Percentiles rank a stretch among this genome's conserved stretches.
Conservation (phyloP, 371 early-diverging fungal species). For the Mucor piriformis region DNA sequence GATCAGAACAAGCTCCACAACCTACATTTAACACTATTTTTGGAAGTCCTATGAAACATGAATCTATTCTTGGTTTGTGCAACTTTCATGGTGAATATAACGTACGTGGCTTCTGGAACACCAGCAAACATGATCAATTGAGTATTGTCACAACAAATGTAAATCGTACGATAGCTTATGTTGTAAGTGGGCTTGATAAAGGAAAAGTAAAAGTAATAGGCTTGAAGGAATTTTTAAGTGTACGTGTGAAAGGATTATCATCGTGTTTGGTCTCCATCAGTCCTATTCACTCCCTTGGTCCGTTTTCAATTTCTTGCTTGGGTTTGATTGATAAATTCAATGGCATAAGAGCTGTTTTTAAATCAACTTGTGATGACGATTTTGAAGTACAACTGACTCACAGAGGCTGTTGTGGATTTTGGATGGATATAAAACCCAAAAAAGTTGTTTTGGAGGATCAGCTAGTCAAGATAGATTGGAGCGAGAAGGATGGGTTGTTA, state of each 20-base stretch:
- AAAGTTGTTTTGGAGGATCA: not conserved
- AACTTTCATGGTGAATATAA: slow-evolving; percentile 17
- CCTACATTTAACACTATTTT: slow-evolving; percentile 25
- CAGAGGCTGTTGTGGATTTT: slow-evolving; percentile 16
- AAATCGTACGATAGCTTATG: slow-evolving; percentile 4
- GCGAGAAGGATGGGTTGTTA: slow-evolving; percentile 6
- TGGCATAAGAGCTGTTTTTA: slow-evolving; percentile 8
- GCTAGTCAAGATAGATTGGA: slow-evolving; percentile 1
- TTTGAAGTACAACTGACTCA: slow-evolving; percentile 13
- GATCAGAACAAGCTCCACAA: slow-evolving; percentile 11
- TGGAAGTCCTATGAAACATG: slow-evolving; percentile 12
- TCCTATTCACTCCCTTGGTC: not conserved
- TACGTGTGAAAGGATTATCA: slow-evolving; percentile 2
- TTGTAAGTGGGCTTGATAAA: slow-evolving; percentile 16
- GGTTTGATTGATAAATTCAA: slow-evolving; percentile 31
- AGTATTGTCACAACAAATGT: slow-evolving; percentile 2
- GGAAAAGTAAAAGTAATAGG: slow-evolving; percentile 1
- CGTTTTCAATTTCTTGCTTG: slow-evolving; percentile 21
- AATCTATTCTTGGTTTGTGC: slow-evolving; percentile 2
- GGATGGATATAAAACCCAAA: slow-evolving; percentile 4
- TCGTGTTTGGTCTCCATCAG: slow-evolving; percentile 12
- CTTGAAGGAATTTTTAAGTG: not conserved
- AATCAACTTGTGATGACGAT: not conserved
- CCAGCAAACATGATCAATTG: not conserved
- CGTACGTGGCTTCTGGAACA: slow-evolving; percentile 27